Evolutionary conservation across 2,329 filamentous ascomycete species (phyloP).

Genomic region (Coniochaeta sp.): DNA sequence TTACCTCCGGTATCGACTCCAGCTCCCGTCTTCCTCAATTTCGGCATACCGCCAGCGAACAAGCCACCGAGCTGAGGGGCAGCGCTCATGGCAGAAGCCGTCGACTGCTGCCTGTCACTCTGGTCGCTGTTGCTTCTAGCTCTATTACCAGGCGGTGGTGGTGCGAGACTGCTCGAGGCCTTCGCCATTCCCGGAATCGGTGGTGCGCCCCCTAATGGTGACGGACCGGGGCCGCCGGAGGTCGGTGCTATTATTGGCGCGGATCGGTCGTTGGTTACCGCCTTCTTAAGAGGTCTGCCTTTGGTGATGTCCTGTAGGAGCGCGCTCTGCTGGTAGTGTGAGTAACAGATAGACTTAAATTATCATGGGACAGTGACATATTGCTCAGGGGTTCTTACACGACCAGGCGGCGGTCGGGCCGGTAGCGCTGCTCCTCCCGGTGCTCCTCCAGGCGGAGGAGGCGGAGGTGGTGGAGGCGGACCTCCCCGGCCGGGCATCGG

Average conservation of each 20-base stretch:
- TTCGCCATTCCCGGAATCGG: constrained; percentile 62
- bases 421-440: constrained; percentile 38
- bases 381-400: not conserved
- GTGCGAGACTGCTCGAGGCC: constrained; percentile 59
- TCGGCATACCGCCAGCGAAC: constrained; percentile 93
- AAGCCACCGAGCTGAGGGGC: constrained; percentile 80
- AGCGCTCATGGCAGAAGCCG: constrained; percentile 38
- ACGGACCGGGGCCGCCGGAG: constrained; percentile 47
- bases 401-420: constrained; percentile 41
- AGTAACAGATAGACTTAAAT: constrained; percentile 8
- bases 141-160: constrained; percentile 63
- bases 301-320: constrained; percentile 83
- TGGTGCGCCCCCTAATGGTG: constrained; percentile 67
- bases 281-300: constrained; percentile 72
- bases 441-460: constrained; percentile 43
- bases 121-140: constrained; percentile 80
- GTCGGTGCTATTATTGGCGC: constrained; percentile 61
- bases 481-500: constrained; percentile 44
- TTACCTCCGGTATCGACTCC: constrained; percentile 66
- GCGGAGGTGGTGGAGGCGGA: constrained; percentile 59
- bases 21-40: constrained; percentile 80
- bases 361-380: not conserved
- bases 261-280: constrained; percentile 87
- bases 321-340: constrained; percentile 56
- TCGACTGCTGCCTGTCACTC: constrained; percentile 39